Evolutionary conservation across 2,329 filamentous ascomycete species (phyloP).

Genomic region (Fusarium avenaceum): DNA sequence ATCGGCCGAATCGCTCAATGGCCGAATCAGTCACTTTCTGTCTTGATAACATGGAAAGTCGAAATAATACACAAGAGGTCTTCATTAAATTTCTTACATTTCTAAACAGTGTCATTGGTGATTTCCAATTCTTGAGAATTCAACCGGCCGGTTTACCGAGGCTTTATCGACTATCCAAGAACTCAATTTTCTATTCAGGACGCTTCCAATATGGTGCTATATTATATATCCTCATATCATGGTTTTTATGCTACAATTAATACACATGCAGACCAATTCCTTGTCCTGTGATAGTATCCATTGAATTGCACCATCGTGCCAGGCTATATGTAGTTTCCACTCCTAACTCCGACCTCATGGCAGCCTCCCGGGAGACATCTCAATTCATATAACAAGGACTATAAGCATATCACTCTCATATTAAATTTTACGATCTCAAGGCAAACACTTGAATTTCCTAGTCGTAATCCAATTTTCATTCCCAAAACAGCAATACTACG

Average conservation of each 20-base stretch:
- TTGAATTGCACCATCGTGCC: too few species aligned
- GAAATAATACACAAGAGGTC: not conserved
- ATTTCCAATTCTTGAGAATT: too few species aligned
- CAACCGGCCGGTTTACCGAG: not conserved
- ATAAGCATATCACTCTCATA: not conserved
- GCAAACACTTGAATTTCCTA: not conserved
- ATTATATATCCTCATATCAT: too few species aligned
- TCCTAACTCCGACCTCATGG: too few species aligned
- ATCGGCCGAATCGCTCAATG: slow-evolving; percentile 1
- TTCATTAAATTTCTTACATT: too few species aligned
- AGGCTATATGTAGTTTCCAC: too few species aligned
- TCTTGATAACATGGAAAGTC: not conserved
- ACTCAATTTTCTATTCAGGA: not conserved
- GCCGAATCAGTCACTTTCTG: not conserved
- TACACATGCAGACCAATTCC: too few species aligned
- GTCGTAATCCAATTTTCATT: not conserved
- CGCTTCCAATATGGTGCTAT: too few species aligned
- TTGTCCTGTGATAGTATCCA: too few species aligned
- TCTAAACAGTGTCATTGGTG: not conserved
- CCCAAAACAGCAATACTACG: not conserved
- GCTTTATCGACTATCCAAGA: not conserved
- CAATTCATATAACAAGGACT: not conserved
- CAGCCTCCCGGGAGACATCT: not conserved
- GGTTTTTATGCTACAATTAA: too few species aligned
- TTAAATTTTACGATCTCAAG: not conserved